A percentile compares a stretch with the other conserved stretches of the same genome.
These are phyloP conservation scores for Xylariaceae sp. DNA, from an alignment of 2,329 filamentous ascomycete genomes.

Conservation along the genomic window DNA sequence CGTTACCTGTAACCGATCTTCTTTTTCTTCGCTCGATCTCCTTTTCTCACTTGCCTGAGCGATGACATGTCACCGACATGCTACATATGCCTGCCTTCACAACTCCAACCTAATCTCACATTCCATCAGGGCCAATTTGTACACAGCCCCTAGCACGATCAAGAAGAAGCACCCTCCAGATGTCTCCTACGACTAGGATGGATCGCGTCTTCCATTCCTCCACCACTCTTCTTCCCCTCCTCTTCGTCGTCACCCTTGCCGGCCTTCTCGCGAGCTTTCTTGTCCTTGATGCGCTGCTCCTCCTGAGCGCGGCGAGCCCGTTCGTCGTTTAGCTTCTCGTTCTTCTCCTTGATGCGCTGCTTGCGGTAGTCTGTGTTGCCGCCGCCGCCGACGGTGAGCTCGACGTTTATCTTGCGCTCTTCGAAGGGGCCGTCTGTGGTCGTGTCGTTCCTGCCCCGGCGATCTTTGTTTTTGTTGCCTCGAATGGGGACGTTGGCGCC, in stretches of 20 bases:
- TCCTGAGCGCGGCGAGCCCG: constrained; percentile 46
- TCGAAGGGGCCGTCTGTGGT: constrained; percentile 11
- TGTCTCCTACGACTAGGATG: constrained; percentile 50
- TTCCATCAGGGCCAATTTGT: background rate
- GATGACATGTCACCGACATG: too few species aligned
- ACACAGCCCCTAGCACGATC: constrained; percentile 3
- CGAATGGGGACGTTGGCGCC: background rate
- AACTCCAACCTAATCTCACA: too few species aligned
- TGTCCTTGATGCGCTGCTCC: constrained; percentile 41
- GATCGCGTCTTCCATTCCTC: constrained; percentile 33
- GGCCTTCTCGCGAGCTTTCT: constrained; percentile 32
- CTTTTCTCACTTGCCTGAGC: too few species aligned
- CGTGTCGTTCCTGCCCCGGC: background rate
- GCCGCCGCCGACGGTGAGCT: constrained; percentile 88
- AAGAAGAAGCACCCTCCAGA: constrained; percentile 19
- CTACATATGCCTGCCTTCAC: too few species aligned
- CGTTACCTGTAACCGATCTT: too few species aligned
- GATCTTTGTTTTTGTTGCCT: background rate
- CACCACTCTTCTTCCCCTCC: constrained; percentile 29
- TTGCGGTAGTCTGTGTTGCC: constrained; percentile 70
- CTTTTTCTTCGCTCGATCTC: too few species aligned
- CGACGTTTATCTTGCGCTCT: constrained; percentile 81
- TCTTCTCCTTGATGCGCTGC: constrained; percentile 81
- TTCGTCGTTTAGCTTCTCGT: constrained; percentile 75
- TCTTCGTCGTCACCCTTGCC: constrained; percentile 27